Evolutionary conservation across 78 protist genomes (phyloP).

Genomic region (Dictyostelium citrinum): DNA sequence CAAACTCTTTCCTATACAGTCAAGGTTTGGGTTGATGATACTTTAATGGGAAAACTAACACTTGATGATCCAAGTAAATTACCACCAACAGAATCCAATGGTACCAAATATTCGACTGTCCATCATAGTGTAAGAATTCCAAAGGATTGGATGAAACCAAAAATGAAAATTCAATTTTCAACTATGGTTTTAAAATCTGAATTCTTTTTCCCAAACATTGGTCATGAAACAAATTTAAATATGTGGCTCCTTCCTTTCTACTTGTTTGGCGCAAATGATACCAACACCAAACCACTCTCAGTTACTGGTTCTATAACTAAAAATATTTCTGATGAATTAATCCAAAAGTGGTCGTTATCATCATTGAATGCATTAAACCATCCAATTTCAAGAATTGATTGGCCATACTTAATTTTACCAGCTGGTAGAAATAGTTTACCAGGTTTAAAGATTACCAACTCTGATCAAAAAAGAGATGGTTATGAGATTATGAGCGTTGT

Average conservation of each 20-base stretch:
- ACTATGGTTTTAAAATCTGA: neutral
- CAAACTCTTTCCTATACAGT: neutral
- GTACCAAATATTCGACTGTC: neutral
- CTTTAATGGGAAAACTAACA: neutral
- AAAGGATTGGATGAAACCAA: neutral
- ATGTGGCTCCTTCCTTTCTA: conserved; percentile 20
- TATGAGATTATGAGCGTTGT: conserved; percentile 28
- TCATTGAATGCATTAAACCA: neutral
- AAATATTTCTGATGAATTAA: neutral
- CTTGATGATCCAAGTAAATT: neutral
- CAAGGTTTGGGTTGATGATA: neutral
- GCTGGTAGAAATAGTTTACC: neutral
- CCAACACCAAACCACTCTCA: conserved; percentile 19
- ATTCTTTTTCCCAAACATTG: neutral
- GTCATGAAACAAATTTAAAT: neutral
- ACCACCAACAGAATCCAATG: conserved; percentile 59
- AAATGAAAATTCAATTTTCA: neutral
- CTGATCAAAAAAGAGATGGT: conserved; percentile 13
- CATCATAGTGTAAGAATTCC: neutral
- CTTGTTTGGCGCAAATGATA: conserved; percentile 39
- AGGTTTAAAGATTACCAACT: neutral
- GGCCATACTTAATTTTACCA: conserved; percentile 3
- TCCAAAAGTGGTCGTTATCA: conserved; percentile 45
- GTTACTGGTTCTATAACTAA: neutral
- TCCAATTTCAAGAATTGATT: neutral